phyloP scores from a whole-genome alignment of 345 rosid species.

The Corchorus olitorius region DNA sequence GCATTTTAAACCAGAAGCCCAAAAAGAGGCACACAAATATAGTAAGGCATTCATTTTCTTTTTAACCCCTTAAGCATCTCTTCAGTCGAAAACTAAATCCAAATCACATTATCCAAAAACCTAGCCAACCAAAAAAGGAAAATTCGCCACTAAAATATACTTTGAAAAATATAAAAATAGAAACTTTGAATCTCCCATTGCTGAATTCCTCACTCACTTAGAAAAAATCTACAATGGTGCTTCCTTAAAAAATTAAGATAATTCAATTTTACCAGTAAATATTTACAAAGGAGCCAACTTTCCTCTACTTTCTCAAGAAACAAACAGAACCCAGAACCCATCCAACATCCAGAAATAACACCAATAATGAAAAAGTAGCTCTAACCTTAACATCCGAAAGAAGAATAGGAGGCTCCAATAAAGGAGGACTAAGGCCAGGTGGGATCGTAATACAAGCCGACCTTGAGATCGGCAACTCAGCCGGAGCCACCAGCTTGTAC shows the following conservation, averaged over 20 bases:
- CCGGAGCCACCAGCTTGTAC: constrained; percentile 95
- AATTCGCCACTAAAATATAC: constrained; percentile 3
- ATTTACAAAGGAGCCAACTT: constrained; percentile 13
- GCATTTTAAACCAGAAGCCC: neutral
- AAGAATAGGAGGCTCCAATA: constrained; percentile 91
- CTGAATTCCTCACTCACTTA: neutral
- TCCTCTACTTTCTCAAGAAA: constrained; percentile 28
- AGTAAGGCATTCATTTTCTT: constrained; percentile 11
- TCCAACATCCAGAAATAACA: constrained; percentile 10
- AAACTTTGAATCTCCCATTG: constrained; percentile 8
- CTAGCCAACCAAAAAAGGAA: constrained; percentile 12
- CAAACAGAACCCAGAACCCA: constrained; percentile 9
- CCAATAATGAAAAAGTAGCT: neutral
- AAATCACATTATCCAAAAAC: constrained; percentile 34
- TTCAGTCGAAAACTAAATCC: constrained; percentile 31
- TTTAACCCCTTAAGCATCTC: constrained; percentile 31
- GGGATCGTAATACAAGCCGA: constrained; percentile 73
- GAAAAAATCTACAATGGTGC: neutral
- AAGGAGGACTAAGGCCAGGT: constrained; percentile 88
- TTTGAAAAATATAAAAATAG: neutral
- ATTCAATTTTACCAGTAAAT: constrained; percentile 1
- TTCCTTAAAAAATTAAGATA: neutral
- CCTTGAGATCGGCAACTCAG: constrained; percentile 98
- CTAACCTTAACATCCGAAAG: constrained; percentile 87
- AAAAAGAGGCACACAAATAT: constrained; percentile 24